Conservation (phyloP, 2,329 filamentous ascomycete species). For the Hymenoscyphus scutula region DNA sequence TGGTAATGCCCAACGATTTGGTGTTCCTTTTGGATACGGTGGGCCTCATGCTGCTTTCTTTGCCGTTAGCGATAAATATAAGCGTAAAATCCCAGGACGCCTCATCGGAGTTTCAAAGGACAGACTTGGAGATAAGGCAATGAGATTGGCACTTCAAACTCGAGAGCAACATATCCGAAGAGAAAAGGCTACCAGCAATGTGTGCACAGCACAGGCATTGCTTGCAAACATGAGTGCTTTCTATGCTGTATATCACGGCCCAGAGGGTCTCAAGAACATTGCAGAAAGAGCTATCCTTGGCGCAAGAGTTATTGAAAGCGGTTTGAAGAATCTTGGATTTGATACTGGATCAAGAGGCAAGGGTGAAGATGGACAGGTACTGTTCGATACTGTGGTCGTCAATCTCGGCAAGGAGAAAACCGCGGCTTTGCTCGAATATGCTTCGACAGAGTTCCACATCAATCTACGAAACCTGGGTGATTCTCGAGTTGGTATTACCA, state of each 20-base stretch:
- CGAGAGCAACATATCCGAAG: slow-evolving; percentile 93
- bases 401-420: slow-evolving; percentile 51
- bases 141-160: slow-evolving; percentile 84
- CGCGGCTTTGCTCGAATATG: slow-evolving; percentile 48
- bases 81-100: slow-evolving; percentile 90
- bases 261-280: slow-evolving; percentile 76
- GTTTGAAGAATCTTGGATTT: slow-evolving; percentile 61
- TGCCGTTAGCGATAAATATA: slow-evolving; percentile 84
- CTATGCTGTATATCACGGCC: slow-evolving; percentile 93
- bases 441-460: slow-evolving; percentile 51
- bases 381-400: slow-evolving; percentile 82
- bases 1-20: slow-evolving; percentile 86
- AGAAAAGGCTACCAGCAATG: slow-evolving; percentile 96
- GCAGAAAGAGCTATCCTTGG: slow-evolving; percentile 73
- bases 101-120: slow-evolving; percentile 91
- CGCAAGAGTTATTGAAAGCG: slow-evolving; percentile 66
- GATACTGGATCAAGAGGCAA: slow-evolving; percentile 58
- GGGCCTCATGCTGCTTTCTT: slow-evolving; percentile 98
- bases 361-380: slow-evolving; percentile 52
- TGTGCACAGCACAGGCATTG: slow-evolving; percentile 92
- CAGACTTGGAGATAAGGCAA: slow-evolving; percentile 74
- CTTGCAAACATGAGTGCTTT: slow-evolving; percentile 95
- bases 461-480: slow-evolving; percentile 63
- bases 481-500: slow-evolving; percentile 66
- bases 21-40: slow-evolving; percentile 87